A percentile compares a stretch with the other conserved stretches of the same genome.
These are phyloP conservation scores for Arxiozyma bovina DNA, from an alignment of 1,139 yeast genomes.

Conservation along the genomic window DNA sequence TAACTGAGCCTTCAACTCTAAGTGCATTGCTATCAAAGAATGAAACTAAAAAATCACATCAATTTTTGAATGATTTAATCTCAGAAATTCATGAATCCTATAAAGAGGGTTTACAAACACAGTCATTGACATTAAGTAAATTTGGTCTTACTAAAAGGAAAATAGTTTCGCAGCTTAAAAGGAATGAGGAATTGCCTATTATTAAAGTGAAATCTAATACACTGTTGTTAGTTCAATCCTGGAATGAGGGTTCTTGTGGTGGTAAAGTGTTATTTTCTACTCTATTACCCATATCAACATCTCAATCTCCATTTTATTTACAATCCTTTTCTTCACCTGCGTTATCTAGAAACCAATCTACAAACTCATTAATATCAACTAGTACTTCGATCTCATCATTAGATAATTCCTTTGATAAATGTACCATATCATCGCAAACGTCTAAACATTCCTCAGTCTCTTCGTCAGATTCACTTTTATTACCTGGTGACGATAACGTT, in stretches of 20 bases:
- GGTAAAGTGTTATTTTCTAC: conserved; percentile 28
- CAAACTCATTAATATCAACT: background rate
- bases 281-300: conserved; percentile 19
- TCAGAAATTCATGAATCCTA: conserved; percentile 20
- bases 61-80: conserved; percentile 21
- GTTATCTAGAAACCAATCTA: background rate
- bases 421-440: background rate
- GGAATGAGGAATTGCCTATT: conserved; percentile 23
- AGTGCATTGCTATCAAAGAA: background rate
- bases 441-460: background rate
- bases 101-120: conserved; percentile 15
- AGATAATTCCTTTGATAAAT: background rate
- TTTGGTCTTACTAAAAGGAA: conserved; percentile 16
- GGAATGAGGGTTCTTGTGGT: conserved; percentile 28
- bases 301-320: background rate
- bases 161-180: conserved; percentile 22
- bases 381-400: background rate
- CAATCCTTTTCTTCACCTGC: background rate
- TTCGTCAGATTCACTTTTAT: background rate
- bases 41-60: conserved; percentile 4
- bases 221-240: conserved; percentile 24
- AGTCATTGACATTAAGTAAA: conserved; percentile 21
- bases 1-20: background rate
- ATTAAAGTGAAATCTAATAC: conserved; percentile 22
- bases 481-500: background rate